A percentile compares a stretch with the other conserved stretches of the same genome.
Evolutionary conservation across 768 basidiomycete species (phyloP).

Genomic region (Tulasnella sp.): DNA sequence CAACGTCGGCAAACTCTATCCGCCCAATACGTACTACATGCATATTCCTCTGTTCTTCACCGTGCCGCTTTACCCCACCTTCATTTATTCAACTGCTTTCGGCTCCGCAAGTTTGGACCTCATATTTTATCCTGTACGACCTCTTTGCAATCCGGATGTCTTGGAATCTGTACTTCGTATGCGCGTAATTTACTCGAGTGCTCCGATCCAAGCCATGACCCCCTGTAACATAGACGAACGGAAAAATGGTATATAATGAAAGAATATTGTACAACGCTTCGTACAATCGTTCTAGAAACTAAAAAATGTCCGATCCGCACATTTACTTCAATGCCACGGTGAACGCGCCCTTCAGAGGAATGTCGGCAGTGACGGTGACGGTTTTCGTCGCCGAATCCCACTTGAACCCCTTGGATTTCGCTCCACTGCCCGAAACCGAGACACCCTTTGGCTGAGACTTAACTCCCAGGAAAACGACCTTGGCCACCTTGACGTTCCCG

Average conservation of each 20-base stretch:
- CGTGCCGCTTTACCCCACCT: not conserved
- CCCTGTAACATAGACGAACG: not conserved
- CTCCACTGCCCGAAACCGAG: conserved; percentile 5
- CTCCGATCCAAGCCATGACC: not conserved
- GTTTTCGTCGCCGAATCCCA: conserved; percentile 9
- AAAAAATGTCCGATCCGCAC: not conserved
- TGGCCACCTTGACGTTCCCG: conserved; percentile 22
- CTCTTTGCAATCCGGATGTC: not conserved
- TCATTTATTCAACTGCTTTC: not conserved
- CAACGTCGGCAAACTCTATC: not conserved
- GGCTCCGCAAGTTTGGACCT: not conserved
- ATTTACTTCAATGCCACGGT: not conserved
- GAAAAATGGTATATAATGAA: not conserved
- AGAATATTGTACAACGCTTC: not conserved
- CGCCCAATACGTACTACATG: not conserved
- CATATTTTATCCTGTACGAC: not conserved
- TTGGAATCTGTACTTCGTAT: not conserved
- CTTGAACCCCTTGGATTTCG: not conserved
- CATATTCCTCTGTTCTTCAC: not conserved
- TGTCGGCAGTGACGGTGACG: conserved; percentile 7
- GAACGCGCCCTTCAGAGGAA: conserved; percentile 6
- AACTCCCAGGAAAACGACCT: conserved; percentile 27
- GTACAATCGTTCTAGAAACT: not conserved
- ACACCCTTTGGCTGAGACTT: conserved; percentile 18
- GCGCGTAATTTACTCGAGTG: not conserved